These are phyloP conservation scores for Wallacemonas collosoma DNA, from an alignment of 208 protist genomes.

Conservation along the genomic window DNA sequence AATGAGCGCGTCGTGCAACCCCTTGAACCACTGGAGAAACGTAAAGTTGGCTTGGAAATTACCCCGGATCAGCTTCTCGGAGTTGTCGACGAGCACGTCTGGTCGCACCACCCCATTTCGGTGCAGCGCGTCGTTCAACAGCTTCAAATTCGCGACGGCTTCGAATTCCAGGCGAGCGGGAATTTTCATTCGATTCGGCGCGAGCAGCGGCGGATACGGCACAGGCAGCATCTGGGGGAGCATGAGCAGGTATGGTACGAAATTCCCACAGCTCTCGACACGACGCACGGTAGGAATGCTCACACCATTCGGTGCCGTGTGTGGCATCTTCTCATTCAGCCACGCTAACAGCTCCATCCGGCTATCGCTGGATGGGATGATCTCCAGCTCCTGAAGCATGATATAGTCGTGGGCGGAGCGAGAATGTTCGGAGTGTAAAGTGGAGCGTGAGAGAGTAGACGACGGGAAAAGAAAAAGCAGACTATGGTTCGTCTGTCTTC, in stretches of 20 bases:
- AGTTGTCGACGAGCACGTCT: constrained; percentile 71
- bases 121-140: constrained; percentile 93
- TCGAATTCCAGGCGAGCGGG: constrained; percentile 93
- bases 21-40: constrained; percentile 97
- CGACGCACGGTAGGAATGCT: constrained; percentile 45
- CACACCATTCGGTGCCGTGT: constrained; percentile 32
- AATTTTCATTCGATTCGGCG: constrained; percentile 91
- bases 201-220: constrained; percentile 72
- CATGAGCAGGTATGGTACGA: constrained; percentile 94
- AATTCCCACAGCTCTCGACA: constrained; percentile 85
- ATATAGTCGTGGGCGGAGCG: neutral
- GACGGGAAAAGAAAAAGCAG: neutral
- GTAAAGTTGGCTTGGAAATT: constrained; percentile 98
- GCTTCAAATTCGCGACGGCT: constrained; percentile 95
- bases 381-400: constrained; percentile 44
- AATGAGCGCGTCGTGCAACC: constrained; percentile 51
- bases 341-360: constrained; percentile 79
- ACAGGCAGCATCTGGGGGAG: constrained; percentile 91
- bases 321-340: constrained; percentile 63
- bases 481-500: neutral
- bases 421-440: too few species aligned
- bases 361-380: constrained; percentile 53
- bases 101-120: constrained; percentile 83
- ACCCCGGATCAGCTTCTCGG: constrained; percentile 92
- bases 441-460: neutral